Conservation (phyloP, 345 rosid species). For the Tarenaya hassleriana region DNA sequence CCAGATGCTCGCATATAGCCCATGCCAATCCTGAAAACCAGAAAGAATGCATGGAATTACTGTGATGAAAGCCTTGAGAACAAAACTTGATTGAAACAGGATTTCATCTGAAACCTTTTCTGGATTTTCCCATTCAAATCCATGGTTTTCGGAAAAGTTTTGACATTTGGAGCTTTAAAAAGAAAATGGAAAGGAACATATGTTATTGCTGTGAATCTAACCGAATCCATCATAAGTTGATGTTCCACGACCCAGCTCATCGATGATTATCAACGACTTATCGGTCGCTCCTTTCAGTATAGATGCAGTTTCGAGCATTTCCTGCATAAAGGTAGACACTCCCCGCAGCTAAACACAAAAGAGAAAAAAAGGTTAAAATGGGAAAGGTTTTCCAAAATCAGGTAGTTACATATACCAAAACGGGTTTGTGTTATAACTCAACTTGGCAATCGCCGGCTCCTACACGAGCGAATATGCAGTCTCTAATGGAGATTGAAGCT, state of each 20-base stretch:
- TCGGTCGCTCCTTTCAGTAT: constrained; percentile 91
- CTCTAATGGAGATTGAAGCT: constrained; percentile 85
- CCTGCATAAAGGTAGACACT: constrained; percentile 15
- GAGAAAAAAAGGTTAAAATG: too few relatives aligned
- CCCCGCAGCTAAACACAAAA: constrained; percentile 64
- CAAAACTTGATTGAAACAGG: too few relatives aligned
- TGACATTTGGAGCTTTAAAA: constrained; percentile 4
- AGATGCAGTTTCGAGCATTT: constrained; percentile 79
- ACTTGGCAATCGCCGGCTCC: constrained; percentile 99
- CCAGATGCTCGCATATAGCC: constrained; percentile 99
- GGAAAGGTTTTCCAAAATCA: constrained; percentile 14
- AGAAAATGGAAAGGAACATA: constrained; percentile 1
- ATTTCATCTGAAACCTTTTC: too few relatives aligned
- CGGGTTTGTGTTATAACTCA: constrained; percentile 32
- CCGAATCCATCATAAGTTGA: constrained; percentile 99
- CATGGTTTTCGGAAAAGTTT: constrained; percentile 11
- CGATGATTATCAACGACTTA: constrained; percentile 83
- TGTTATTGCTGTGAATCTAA: constrained; percentile 31
- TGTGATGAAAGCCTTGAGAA: too few relatives aligned
- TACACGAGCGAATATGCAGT: constrained; percentile 95
- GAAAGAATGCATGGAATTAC: too few relatives aligned
- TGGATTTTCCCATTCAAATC: too few relatives aligned
- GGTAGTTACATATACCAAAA: not conserved
- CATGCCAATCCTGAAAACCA: constrained; percentile 73
- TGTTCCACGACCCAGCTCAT: constrained; percentile 97